Evolutionary conservation across 257 asterid genomes (phyloP).

Genomic region (Cinchona pubescens): DNA sequence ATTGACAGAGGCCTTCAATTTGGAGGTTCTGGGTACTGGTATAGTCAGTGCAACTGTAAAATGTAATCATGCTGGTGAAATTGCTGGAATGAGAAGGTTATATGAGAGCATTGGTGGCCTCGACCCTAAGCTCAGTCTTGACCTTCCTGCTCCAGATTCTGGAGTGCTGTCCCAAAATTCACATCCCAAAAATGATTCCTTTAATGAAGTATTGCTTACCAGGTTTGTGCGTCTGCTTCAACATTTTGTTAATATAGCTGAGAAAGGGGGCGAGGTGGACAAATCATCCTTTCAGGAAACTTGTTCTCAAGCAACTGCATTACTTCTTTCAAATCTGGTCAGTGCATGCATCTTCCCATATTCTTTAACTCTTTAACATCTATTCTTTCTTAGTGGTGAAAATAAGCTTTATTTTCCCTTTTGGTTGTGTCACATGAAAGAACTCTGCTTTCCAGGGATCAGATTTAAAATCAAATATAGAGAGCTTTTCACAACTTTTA

Average conservation of each 20-base stretch:
- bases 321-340: slow-evolving; percentile 92
- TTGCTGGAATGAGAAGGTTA: slow-evolving; percentile 96
- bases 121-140: slow-evolving; percentile 41
- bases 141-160: slow-evolving; percentile 44
- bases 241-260: slow-evolving; percentile 79
- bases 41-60: slow-evolving; percentile 92
- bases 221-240: slow-evolving; percentile 81
- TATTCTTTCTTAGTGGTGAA: slow-evolving; percentile 15
- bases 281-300: slow-evolving; percentile 81
- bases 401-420: slow-evolving; percentile 7
- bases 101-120: slow-evolving; percentile 83
- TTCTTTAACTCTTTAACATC: background rate
- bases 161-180: slow-evolving; percentile 37
- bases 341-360: slow-evolving; percentile 6
- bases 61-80: slow-evolving; percentile 99
- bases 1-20: slow-evolving; percentile 80
- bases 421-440: slow-evolving; percentile 17
- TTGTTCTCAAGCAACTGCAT: slow-evolving; percentile 97
- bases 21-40: slow-evolving; percentile 98
- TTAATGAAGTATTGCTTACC: slow-evolving; percentile 69
- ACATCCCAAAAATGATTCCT: slow-evolving; percentile 54
- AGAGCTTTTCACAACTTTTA: slow-evolving; percentile 93
- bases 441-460: slow-evolving; percentile 60
- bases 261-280: slow-evolving; percentile 85
- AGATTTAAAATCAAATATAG: slow-evolving; percentile 59